Evolutionary conservation across 345 rosid species (phyloP).

Genomic region (Pistacia atlantica): DNA sequence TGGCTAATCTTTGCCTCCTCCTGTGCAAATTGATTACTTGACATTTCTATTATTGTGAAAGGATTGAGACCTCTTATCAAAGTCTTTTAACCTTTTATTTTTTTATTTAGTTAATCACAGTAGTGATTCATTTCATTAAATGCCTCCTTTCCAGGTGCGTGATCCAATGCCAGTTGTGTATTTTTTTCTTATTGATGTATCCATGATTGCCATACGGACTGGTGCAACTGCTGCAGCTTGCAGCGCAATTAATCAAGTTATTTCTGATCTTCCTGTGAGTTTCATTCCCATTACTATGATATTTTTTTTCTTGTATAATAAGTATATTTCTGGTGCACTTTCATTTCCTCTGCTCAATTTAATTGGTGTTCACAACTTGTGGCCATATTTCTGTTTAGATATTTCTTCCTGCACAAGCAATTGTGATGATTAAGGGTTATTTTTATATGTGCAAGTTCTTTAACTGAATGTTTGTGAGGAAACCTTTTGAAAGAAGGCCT

Average conservation of each 20-base stretch:
- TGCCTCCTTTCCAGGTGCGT: slow-evolving; percentile 58
- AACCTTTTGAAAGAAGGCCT: background rate
- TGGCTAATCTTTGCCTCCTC: background rate
- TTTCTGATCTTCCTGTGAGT: slow-evolving; percentile 88
- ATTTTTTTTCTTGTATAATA: background rate
- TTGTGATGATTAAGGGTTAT: background rate
- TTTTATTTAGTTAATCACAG: background rate
- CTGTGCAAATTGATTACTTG: background rate
- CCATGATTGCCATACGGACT: slow-evolving; percentile 84
- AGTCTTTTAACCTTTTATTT: background rate
- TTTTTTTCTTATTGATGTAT: slow-evolving; percentile 90
- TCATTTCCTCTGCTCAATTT: background rate
- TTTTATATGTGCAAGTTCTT: background rate
- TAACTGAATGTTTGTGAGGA: background rate
- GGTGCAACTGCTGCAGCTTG: slow-evolving; percentile 98
- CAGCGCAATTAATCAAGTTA: slow-evolving; percentile 84
- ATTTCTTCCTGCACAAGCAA: background rate
- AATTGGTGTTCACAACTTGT: background rate
- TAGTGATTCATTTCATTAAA: slow-evolving; percentile 15
- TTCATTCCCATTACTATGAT: slow-evolving; percentile 19
- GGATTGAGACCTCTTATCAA: background rate
- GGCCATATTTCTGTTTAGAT: background rate
- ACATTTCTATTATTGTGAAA: background rate
- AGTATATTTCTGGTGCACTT: background rate
- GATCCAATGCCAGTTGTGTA: slow-evolving; percentile 95